phyloP scores from a whole-genome alignment of 2,329 filamentous ascomycete genomes.

The Raffaelea ambrosiae region DNA sequence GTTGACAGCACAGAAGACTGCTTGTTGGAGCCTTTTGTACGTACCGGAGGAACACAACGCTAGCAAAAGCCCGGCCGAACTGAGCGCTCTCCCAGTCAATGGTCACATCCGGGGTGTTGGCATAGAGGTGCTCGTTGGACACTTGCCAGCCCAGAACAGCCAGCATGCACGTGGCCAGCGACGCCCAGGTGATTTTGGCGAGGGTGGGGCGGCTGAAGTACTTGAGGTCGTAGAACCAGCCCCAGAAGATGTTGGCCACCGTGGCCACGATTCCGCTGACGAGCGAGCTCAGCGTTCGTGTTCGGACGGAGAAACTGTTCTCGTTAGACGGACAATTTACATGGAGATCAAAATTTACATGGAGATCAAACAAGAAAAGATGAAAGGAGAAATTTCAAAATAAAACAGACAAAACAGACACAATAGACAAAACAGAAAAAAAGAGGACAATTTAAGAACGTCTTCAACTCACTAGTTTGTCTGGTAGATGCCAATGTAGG shows the following conservation, averaged over 20 bases:
- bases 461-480: conserved; percentile 29
- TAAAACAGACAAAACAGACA: too few relatives aligned
- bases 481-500: conserved; percentile 43
- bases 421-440: too few relatives aligned
- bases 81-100: conserved; percentile 35
- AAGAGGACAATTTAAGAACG: too few relatives aligned
- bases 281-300: conserved; percentile 35
- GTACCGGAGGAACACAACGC: conserved; percentile 38
- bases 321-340: too few relatives aligned
- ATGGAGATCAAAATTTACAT: too few relatives aligned
- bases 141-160: conserved; percentile 38
- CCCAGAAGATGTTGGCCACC: conserved; percentile 37
- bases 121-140: conserved; percentile 37
- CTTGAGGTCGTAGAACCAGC: conserved; percentile 38
- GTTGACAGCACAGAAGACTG: too few relatives aligned
- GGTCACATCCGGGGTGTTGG: conserved; percentile 25
- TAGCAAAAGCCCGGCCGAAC: conserved; percentile 37
- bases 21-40: too few relatives aligned
- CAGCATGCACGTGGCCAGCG: conserved; percentile 32
- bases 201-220: conserved; percentile 29
- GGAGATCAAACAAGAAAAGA: too few relatives aligned
- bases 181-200: conserved; percentile 32
- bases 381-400: too few relatives aligned
- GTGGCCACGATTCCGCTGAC: conserved; percentile 36
- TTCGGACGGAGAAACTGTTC: conserved; percentile 37